Evolutionary conservation across 2,329 filamentous ascomycete genomes (phyloP).

Genomic region (Cadophora gregata): DNA sequence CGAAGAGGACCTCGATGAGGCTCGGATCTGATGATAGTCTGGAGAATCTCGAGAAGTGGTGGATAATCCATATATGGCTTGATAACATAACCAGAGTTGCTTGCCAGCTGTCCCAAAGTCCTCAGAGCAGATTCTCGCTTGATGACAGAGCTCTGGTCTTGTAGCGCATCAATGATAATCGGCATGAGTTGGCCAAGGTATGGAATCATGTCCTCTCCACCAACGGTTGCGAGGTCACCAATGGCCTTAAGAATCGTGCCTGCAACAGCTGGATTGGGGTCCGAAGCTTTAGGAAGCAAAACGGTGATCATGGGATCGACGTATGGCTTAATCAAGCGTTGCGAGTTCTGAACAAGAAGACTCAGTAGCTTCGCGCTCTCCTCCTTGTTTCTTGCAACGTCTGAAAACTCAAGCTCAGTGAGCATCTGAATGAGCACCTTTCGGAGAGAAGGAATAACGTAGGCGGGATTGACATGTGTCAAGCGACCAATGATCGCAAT

Average conservation of each 20-base stretch:
- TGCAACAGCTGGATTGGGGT: constrained; percentile 84
- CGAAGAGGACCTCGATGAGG: constrained; percentile 80
- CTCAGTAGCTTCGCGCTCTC: constrained; percentile 94
- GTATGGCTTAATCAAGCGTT: constrained; percentile 92
- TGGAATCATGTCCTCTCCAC: constrained; percentile 89
- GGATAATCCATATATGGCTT: constrained; percentile 95
- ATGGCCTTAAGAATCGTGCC: constrained; percentile 95
- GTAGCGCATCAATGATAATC: constrained; percentile 89
- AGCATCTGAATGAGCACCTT: constrained; percentile 96
- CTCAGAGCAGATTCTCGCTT: constrained; percentile 92
- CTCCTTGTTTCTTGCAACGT: constrained; percentile 92
- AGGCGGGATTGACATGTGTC: constrained; percentile 90
- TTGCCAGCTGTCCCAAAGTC: constrained; percentile 89
- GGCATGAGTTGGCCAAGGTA: constrained; percentile 95
- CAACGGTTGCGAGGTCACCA: constrained; percentile 91
- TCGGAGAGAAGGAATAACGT: constrained; percentile 93
- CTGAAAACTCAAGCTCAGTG: constrained; percentile 95
- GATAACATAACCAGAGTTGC: constrained; percentile 97
- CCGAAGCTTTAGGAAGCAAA: constrained; percentile 89
- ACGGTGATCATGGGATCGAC: constrained; percentile 96
- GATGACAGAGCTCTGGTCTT: constrained; percentile 87
- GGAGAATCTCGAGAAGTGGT: constrained; percentile 87
- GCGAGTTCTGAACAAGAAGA: constrained; percentile 90
- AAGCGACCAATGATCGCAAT: constrained; percentile 96
- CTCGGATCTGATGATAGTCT: constrained; percentile 93